Percentiles rank a stretch among this genome's conserved stretches.
Conservation (phyloP, 2,329 filamentous ascomycete species). For the Metarhizium sp. region DNA sequence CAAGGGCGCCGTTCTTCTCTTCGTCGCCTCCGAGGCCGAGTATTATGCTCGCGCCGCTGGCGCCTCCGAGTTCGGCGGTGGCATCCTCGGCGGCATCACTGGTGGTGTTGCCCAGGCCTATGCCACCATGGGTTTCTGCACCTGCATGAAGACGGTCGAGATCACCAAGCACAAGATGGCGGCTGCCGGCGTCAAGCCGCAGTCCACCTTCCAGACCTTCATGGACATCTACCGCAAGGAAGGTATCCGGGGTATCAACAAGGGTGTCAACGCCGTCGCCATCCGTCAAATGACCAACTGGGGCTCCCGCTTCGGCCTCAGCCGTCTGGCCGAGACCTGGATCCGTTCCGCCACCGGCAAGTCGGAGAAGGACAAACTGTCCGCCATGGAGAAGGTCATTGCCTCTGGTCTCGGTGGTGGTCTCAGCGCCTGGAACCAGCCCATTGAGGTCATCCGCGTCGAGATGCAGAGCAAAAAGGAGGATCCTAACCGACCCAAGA, state of each 20-base stretch:
- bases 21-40: constrained; percentile 97
- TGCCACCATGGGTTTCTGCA: constrained; percentile 99
- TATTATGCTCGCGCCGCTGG: constrained; percentile 81
- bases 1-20: constrained; percentile 97
- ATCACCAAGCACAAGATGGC: constrained; percentile 98
- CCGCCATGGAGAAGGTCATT: constrained; percentile 75
- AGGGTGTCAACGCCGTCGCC: constrained; percentile 95
- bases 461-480: constrained; percentile 99
- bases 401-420: constrained; percentile 85
- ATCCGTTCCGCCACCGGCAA: constrained; percentile 76
- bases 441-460: constrained; percentile 97
- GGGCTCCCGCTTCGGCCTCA: constrained; percentile 92
- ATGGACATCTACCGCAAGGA: constrained; percentile 94
- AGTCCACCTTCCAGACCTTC: constrained; percentile 89
- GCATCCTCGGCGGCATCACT: constrained; percentile 83
- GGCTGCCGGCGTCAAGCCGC: constrained; percentile 70
- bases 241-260: constrained; percentile 93
- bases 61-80: constrained; percentile 76
- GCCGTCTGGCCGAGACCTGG: constrained; percentile 78
- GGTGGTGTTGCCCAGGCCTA: constrained; percentile 97
- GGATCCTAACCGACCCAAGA: constrained; percentile 96
- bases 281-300: constrained; percentile 99
- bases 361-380: constrained; percentile 68
- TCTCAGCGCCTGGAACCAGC: constrained; percentile 96
- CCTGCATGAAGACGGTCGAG: constrained; percentile 99